Conservation (phyloP, 441 rosid species). For the Macaranga tanarius region DNA sequence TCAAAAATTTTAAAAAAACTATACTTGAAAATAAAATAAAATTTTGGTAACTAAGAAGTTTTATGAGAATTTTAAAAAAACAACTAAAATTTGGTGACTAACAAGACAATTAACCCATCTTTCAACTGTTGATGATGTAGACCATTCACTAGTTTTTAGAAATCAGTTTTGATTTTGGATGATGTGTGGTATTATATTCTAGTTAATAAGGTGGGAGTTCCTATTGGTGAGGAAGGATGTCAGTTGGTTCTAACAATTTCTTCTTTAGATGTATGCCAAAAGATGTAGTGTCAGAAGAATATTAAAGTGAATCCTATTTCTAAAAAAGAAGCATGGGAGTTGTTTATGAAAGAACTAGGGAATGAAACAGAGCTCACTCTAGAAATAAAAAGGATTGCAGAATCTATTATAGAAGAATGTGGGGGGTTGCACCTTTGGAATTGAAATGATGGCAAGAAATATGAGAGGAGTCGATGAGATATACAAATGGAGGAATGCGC, state of each 20-base stretch:
- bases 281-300: not conserved
- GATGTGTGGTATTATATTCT: not conserved
- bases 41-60: too few species aligned
- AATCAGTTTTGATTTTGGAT: too few species aligned
- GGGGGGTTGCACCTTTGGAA: conserved; percentile 1
- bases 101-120: too few species aligned
- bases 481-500: not conserved
- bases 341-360: not conserved
- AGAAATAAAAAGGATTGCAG: not conserved
- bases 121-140: too few species aligned
- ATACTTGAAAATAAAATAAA: too few species aligned
- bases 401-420: not conserved
- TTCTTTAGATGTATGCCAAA: not conserved
- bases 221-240: not conserved
- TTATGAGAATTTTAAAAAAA: too few species aligned
- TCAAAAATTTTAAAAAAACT: too few species aligned
- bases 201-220: not conserved
- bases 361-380: not conserved
- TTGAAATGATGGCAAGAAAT: not conserved
- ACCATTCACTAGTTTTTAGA: too few species aligned
- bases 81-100: too few species aligned
- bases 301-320: not conserved
- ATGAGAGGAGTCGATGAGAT: not conserved
- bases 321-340: not conserved
- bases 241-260: conserved; percentile 6